Evolutionary conservation across 352 stramenopile species (phyloP).

Genomic region (Pythium periplocum): DNA sequence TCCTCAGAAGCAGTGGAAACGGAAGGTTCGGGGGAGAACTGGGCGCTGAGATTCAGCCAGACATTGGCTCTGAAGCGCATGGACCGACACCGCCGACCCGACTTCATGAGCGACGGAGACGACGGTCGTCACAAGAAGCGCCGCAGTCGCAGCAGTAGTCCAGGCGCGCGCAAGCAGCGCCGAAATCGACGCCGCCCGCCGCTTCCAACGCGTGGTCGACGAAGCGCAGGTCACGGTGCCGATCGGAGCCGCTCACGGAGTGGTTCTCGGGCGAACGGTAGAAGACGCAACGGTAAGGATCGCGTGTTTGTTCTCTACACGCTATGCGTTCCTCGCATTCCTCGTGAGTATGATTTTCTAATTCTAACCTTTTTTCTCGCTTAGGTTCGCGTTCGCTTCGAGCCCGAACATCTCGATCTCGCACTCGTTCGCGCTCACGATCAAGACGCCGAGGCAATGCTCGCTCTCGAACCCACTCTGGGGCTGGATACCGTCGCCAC

Average conservation of each 20-base stretch:
- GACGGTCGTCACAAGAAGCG: conserved; percentile 22
- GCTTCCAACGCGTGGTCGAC: not conserved
- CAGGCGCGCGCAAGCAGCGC: conserved; percentile 1
- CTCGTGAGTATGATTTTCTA: not conserved
- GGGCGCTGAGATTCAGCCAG: too few species aligned
- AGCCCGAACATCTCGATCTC: not conserved
- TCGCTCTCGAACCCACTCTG: not conserved
- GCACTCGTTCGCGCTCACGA: not conserved
- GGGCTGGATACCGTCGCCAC: not conserved
- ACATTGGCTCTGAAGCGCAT: not conserved
- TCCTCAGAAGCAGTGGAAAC: too few species aligned
- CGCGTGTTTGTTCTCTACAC: too few species aligned
- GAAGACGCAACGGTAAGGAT: conserved; percentile 5
- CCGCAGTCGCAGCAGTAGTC: conserved; percentile 19
- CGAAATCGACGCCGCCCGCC: conserved; percentile 9
- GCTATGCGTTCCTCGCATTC: not conserved
- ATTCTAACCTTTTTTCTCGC: not conserved
- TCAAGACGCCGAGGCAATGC: not conserved
- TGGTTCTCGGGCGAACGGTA: not conserved
- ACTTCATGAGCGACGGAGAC: conserved; percentile 13
- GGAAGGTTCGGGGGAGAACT: too few species aligned
- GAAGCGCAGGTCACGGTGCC: not conserved
- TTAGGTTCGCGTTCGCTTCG: not conserved
- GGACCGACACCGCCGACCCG: conserved; percentile 9
- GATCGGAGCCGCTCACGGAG: conserved; percentile 2